phyloP scores from a whole-genome alignment of 106 monocot species.

The Iris macrosiphon region DNA sequence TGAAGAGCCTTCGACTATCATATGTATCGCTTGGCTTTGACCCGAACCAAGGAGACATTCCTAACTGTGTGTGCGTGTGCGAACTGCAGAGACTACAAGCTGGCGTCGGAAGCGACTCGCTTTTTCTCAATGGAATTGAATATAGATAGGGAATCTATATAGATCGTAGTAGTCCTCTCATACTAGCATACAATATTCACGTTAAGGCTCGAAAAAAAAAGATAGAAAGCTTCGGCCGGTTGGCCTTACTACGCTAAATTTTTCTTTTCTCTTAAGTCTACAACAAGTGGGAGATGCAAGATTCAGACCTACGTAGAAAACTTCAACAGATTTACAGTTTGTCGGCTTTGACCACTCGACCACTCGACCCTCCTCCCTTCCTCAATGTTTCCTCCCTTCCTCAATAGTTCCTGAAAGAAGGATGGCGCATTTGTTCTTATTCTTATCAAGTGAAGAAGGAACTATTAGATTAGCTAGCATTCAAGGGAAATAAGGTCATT shows the following conservation, averaged over 20 bases:
- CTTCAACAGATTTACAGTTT: conserved; percentile 33
- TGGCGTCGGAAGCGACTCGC: too few species aligned
- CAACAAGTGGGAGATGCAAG: conserved; percentile 25
- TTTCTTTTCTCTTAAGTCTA: conserved; percentile 24
- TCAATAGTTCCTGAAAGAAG: conserved; percentile 8
- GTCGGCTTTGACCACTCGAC: conserved; percentile 26
- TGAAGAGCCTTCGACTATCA: not conserved
- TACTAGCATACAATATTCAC: not conserved
- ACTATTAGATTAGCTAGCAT: conserved; percentile 12
- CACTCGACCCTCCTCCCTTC: conserved; percentile 15
- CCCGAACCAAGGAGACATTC: conserved; percentile 13
- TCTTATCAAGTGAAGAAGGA: conserved; percentile 7
- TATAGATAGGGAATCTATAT: too few species aligned
- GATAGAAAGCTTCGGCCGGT: not conserved
- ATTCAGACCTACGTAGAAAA: conserved; percentile 29
- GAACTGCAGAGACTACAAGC: conserved; percentile 11
- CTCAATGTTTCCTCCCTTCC: conserved; percentile 2
- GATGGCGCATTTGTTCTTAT: not conserved
- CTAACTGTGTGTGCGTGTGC: not conserved
- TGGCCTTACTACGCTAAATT: not conserved
- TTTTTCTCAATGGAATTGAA: too few species aligned
- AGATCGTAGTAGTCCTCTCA: conserved; percentile 4
- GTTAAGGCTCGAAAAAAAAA: not conserved
- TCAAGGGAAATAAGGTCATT: conserved; percentile 2
- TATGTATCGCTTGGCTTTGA: too few species aligned